phyloP scores from a whole-genome alignment of 192 early-diverging fungal species.

The Coemansia sp. region DNA sequence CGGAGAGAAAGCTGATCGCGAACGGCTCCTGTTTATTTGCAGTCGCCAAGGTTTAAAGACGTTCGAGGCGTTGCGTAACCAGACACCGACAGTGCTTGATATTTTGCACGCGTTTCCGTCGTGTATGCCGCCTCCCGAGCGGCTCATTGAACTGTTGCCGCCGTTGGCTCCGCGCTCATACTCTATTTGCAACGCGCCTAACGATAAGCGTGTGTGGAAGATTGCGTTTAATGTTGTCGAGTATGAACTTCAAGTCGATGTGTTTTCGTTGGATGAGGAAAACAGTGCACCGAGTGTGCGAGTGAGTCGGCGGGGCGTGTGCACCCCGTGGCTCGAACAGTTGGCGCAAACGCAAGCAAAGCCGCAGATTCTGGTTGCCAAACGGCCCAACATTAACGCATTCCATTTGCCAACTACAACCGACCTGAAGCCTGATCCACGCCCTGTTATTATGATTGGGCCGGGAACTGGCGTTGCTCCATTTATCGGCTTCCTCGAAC shows the following conservation, averaged over 20 bases:
- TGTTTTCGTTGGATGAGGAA: constrained; percentile 29
- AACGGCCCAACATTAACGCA: constrained; percentile 58
- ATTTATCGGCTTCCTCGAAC: constrained; percentile 85
- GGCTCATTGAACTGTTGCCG: constrained; percentile 76
- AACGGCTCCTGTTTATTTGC: constrained; percentile 74
- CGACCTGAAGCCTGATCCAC: constrained; percentile 35
- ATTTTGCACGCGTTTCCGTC: constrained; percentile 78
- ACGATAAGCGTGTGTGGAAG: constrained; percentile 29
- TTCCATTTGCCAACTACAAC: constrained; percentile 65
- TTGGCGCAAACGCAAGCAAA: constrained; percentile 35
- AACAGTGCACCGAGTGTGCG: not conserved
- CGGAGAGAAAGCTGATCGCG: constrained; percentile 66
- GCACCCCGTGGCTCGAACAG: constrained; percentile 79
- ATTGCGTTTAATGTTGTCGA: constrained; percentile 90
- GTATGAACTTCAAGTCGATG: constrained; percentile 55
- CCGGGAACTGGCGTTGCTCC: constrained; percentile 97
- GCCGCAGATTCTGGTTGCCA: constrained; percentile 55
- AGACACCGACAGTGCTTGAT: constrained; percentile 76
- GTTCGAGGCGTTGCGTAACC: constrained; percentile 68
- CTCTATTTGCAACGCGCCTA: constrained; percentile 74
- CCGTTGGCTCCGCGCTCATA: constrained; percentile 85
- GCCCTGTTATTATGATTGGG: constrained; percentile 81
- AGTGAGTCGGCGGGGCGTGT: constrained; percentile 63
- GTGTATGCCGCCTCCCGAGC: constrained; percentile 61
- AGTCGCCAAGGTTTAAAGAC: constrained; percentile 69